These are phyloP conservation scores for Acidomyces sp. DNA, from an alignment of 495 filamentous ascomycete genomes.

Conservation along the genomic window DNA sequence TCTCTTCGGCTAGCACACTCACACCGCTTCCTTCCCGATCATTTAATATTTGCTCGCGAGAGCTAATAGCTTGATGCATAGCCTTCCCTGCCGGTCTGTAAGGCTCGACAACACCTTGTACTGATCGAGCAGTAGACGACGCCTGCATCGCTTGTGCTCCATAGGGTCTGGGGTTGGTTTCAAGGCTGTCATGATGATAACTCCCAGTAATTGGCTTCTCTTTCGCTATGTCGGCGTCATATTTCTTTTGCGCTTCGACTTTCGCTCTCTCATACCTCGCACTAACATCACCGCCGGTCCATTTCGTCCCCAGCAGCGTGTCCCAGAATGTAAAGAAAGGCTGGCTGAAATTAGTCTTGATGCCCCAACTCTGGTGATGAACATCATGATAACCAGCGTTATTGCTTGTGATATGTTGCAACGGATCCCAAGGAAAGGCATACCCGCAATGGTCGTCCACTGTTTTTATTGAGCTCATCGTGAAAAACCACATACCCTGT, in stretches of 20 bases:
- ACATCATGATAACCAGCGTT: constrained; percentile 94
- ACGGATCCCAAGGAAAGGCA: constrained; percentile 82
- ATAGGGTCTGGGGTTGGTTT: constrained; percentile 1
- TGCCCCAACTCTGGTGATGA: constrained; percentile 98
- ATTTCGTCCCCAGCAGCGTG: constrained; percentile 54
- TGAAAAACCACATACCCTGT: constrained; percentile 77
- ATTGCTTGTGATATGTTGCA: constrained; percentile 82
- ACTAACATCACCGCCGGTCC: constrained; percentile 48
- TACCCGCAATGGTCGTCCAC: constrained; percentile 98
- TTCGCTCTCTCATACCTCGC: constrained; percentile 34
- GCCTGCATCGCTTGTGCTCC: neutral
- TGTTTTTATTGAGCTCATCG: constrained; percentile 75
- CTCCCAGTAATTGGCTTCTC: constrained; percentile 6
- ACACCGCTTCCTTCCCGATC: constrained; percentile 18
- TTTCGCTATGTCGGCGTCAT: constrained; percentile 15
- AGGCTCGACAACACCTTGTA: constrained; percentile 3
- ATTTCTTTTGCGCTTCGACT: constrained; percentile 25
- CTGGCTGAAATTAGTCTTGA: constrained; percentile 68
- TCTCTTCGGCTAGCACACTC: constrained; percentile 21
- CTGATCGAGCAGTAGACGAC: constrained; percentile 1
- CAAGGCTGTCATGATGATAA: neutral
- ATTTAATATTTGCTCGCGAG: constrained; percentile 20
- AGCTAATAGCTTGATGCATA: constrained; percentile 18
- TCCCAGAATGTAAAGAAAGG: constrained; percentile 87
- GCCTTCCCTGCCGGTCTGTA: constrained; percentile 20